phyloP scores from a whole-genome alignment of 106 monocot genomes.

The Agapanthus africanus region DNA sequence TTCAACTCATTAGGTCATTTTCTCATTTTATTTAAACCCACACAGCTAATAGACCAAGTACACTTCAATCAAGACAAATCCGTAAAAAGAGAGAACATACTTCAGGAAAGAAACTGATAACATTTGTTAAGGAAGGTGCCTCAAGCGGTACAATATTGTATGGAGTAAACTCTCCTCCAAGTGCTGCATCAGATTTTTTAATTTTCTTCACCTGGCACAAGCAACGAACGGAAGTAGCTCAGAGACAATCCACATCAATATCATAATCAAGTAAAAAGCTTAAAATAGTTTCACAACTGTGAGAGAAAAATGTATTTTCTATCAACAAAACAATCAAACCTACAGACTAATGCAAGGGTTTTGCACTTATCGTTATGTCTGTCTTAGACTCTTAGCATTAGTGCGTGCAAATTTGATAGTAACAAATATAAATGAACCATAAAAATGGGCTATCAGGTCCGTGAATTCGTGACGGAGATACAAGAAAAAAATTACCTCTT shows the following conservation, averaged over 20 bases:
- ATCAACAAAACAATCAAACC: not conserved
- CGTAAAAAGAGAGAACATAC: constrained; percentile 28
- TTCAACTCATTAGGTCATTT: not conserved
- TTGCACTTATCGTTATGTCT: not conserved
- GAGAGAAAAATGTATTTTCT: not conserved
- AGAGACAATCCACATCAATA: not conserved
- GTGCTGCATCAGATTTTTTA: constrained; percentile 73
- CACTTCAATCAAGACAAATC: not conserved
- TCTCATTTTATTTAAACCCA: not conserved
- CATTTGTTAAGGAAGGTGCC: constrained; percentile 84
- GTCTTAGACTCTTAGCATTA: not conserved
- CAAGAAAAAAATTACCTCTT: constrained; percentile 46
- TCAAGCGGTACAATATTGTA: constrained; percentile 99
- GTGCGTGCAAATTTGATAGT: not conserved
- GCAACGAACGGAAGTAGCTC: not conserved
- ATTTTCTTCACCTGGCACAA: constrained; percentile 60
- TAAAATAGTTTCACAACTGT: not conserved
- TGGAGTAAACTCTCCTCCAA: constrained; percentile 71
- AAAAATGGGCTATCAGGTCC: not conserved
- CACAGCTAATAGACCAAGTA: not conserved
- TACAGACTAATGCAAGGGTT: not conserved
- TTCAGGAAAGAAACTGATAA: constrained; percentile 84
- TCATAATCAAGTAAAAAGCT: not conserved
- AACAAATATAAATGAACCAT: not conserved
- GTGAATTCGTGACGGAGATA: not conserved